phyloP scores from a whole-genome alignment of 352 stramenopile genomes.

The Pythium rhizo-oryzae region DNA sequence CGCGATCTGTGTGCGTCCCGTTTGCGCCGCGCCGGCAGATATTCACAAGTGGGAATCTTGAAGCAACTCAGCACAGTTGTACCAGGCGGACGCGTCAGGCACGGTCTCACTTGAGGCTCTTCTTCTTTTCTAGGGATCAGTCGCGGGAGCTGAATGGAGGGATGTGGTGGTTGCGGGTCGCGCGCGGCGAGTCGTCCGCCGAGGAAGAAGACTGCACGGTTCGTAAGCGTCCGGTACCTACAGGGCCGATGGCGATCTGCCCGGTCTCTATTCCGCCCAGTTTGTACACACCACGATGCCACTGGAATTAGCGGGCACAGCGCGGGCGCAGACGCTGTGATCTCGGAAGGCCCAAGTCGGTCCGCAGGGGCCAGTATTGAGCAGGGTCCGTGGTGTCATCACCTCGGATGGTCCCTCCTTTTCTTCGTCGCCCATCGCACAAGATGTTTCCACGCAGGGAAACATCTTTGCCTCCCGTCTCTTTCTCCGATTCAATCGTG shows the following conservation, averaged over 20 bases:
- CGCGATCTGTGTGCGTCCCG: background rate
- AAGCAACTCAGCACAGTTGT: background rate
- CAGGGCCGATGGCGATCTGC: too few species aligned
- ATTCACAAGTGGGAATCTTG: background rate
- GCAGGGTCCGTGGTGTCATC: background rate
- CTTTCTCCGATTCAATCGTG: too few species aligned
- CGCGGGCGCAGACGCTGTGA: background rate
- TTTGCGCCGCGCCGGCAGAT: background rate
- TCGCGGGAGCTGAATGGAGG: too few species aligned
- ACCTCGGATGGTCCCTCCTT: background rate
- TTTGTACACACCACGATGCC: background rate
- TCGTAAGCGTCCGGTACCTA: too few species aligned
- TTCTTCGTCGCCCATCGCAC: too few species aligned
- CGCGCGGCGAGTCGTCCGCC: too few species aligned
- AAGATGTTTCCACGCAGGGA: too few species aligned
- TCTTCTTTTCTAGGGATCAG: background rate
- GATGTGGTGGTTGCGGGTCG: too few species aligned
- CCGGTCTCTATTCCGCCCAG: too few species aligned
- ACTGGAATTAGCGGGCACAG: background rate
- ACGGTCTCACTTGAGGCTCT: background rate
- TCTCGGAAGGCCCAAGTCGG: background rate
- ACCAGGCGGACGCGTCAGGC: background rate
- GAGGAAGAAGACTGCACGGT: too few species aligned
- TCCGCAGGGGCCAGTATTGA: background rate
- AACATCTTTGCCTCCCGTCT: too few species aligned